A percentile compares a stretch with the other conserved stretches of the same genome.
Conservation (phyloP, 768 basidiomycete species). For the Xerocomellus dryophilus region DNA sequence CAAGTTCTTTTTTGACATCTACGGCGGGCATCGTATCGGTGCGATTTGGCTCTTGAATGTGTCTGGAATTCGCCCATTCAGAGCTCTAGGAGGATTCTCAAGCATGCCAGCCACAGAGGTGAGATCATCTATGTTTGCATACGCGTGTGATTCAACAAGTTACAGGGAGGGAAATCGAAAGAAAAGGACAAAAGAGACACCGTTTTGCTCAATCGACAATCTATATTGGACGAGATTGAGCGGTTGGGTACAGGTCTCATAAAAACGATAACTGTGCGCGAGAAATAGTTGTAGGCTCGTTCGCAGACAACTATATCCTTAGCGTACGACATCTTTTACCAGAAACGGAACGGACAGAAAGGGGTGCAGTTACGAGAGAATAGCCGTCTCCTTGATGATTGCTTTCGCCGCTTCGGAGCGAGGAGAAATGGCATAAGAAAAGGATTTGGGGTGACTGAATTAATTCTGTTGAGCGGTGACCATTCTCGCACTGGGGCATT, state of each 20-base stretch:
- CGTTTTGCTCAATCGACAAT: conserved; percentile 64
- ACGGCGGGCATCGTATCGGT: conserved; percentile 77
- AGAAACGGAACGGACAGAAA: not conserved
- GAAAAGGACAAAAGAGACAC: conserved; percentile 51
- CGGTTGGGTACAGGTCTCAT: conserved; percentile 72
- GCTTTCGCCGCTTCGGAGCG: conserved; percentile 28
- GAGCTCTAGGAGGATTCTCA: conserved; percentile 81
- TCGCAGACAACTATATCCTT: not conserved
- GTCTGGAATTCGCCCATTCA: conserved; percentile 61
- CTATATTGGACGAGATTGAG: conserved; percentile 71
- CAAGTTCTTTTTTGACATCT: conserved; percentile 79
- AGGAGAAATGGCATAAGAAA: conserved; percentile 29
- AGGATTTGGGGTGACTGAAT: conserved; percentile 31
- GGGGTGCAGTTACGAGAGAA: conserved; percentile 15
- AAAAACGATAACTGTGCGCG: conserved; percentile 37
- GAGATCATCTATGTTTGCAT: conserved; percentile 2
- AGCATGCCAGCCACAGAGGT: conserved; percentile 49
- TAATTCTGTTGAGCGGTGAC: conserved; percentile 1
- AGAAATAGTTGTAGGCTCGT: conserved; percentile 2
- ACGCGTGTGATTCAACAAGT: not conserved
- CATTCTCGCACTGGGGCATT: not conserved
- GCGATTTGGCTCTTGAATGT: conserved; percentile 83
- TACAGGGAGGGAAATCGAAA: conserved; percentile 32
- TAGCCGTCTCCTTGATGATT: conserved; percentile 30
- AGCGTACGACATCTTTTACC: not conserved